Conservation (phyloP, 2,329 filamentous ascomycete species). For the Botrytis sinoallii region DNA sequence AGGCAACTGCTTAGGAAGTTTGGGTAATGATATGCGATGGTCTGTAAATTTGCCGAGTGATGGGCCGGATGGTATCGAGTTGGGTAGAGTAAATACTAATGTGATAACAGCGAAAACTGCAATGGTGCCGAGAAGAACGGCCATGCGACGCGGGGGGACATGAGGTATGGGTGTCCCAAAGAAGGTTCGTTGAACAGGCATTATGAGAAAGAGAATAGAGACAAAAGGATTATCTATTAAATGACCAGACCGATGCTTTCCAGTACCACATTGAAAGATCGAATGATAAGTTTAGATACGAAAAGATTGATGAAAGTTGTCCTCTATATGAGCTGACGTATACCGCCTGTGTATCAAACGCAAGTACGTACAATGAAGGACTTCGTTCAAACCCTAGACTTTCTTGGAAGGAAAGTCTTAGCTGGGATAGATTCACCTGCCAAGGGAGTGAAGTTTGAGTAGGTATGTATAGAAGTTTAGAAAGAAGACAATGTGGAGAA, state of each 20-base stretch:
- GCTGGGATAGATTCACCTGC: background rate
- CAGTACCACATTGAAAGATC: background rate
- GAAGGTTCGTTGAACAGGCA: conserved; percentile 48
- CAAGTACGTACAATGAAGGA: background rate
- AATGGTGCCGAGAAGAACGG: conserved; percentile 50
- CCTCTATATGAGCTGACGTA: conserved; percentile 11
- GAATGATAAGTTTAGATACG: background rate
- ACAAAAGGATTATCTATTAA: background rate
- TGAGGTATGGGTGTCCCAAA: conserved; percentile 50
- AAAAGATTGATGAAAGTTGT: background rate
- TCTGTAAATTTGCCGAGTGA: conserved; percentile 50
- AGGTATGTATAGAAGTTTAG: background rate
- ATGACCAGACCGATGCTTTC: background rate
- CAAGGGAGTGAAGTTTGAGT: background rate
- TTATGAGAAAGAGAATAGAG: conserved; percentile 30
- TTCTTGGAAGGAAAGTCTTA: background rate
- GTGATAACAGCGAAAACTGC: conserved; percentile 53
- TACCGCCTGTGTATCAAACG: background rate
- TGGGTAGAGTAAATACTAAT: conserved; percentile 52
- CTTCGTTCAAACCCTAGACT: background rate
- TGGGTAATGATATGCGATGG: conserved; percentile 49
- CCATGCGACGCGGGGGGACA: conserved; percentile 51
- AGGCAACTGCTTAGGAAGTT: conserved; percentile 42
- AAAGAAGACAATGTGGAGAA: background rate
- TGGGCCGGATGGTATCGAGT: conserved; percentile 47